Conservation (phyloP, 805 yeast species). For the Starmerella gropengiesseri region DNA sequence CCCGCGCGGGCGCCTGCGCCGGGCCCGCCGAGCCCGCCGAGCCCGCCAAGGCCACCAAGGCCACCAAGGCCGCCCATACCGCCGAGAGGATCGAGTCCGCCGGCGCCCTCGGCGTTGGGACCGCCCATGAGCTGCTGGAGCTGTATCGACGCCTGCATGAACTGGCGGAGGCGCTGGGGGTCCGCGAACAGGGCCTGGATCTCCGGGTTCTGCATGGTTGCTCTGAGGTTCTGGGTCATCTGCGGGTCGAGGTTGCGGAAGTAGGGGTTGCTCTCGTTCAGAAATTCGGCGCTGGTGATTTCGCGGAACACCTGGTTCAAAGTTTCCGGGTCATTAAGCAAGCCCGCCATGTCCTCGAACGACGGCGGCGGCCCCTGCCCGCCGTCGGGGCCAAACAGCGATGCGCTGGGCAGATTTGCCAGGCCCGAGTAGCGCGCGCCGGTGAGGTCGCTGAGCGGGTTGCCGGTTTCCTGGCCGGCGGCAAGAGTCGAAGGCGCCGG, state of each 20-base stretch:
- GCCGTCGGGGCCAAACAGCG: conserved; percentile 90
- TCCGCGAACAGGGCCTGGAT: conserved; percentile 70
- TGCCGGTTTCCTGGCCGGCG: conserved; percentile 79
- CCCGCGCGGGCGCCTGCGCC: conserved; percentile 14
- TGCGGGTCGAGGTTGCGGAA: conserved; percentile 84
- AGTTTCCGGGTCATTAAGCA: conserved; percentile 69
- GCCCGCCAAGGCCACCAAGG: conserved; percentile 22
- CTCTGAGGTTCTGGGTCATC: conserved; percentile 62
- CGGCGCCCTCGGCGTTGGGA: conserved; percentile 36
- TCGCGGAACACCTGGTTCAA: conserved; percentile 44
- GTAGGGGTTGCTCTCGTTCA: conserved; percentile 60
- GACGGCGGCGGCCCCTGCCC: conserved; percentile 73
- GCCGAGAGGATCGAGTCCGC: conserved; percentile 22
- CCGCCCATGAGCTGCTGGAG: conserved; percentile 37
- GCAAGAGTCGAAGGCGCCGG: conserved; percentile 60
- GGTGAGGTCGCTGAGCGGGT: conserved; percentile 84
- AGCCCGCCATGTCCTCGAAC: conserved; percentile 65
- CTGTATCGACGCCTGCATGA: conserved; percentile 48
- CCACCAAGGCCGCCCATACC: conserved; percentile 21
- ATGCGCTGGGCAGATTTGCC: conserved; percentile 74
- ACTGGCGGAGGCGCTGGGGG: conserved; percentile 74
- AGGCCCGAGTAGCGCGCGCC: conserved; percentile 95
- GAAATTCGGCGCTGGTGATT: conserved; percentile 15
- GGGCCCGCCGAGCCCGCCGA: conserved; percentile 8
- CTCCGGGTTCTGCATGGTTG: conserved; percentile 72